Conservation (phyloP, 768 basidiomycete genomes). For the Megacollybia marginata region DNA sequence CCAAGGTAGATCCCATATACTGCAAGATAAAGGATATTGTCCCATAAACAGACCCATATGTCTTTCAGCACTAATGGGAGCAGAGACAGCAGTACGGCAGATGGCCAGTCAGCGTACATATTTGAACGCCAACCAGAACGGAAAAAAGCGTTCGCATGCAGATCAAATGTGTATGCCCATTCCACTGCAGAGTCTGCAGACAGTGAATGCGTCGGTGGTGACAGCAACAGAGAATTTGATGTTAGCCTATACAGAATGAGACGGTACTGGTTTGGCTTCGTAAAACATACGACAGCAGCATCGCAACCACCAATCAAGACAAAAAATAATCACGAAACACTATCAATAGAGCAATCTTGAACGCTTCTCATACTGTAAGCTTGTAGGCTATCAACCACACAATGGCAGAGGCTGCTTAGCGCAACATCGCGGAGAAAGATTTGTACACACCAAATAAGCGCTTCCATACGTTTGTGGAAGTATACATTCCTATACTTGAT, state of each 20-base stretch:
- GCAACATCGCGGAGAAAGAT: too few relatives aligned
- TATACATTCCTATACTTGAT: too few relatives aligned
- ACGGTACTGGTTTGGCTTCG: background rate
- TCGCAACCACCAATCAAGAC: constrained; percentile 66
- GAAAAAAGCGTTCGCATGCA: constrained; percentile 98
- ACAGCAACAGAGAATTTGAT: constrained; percentile 63
- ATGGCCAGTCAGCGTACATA: constrained; percentile 31
- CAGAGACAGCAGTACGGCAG: constrained; percentile 46
- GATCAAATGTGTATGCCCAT: constrained; percentile 95
- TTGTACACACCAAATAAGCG: too few relatives aligned
- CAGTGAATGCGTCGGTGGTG: constrained; percentile 66
- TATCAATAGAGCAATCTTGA: constrained; percentile 73
- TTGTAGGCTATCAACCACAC: constrained; percentile 86
- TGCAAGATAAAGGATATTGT: constrained; percentile 86
- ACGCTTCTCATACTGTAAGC: constrained; percentile 42
- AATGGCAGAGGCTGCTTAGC: constrained; percentile 59
- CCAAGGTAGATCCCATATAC: too few relatives aligned
- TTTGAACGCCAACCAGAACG: constrained; percentile 85
- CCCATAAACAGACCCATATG: constrained; percentile 91
- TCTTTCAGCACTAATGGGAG: constrained; percentile 74
- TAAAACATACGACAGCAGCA: constrained; percentile 59
- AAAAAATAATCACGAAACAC: constrained; percentile 84
- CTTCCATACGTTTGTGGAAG: too few relatives aligned
- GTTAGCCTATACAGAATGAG: constrained; percentile 40
- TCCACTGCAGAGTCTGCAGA: constrained; percentile 69